A percentile compares a stretch with the other conserved stretches of the same genome.
These are phyloP conservation scores for Conringia planisiliqua DNA, from an alignment of 345 rosid species.

Conservation along the genomic window DNA sequence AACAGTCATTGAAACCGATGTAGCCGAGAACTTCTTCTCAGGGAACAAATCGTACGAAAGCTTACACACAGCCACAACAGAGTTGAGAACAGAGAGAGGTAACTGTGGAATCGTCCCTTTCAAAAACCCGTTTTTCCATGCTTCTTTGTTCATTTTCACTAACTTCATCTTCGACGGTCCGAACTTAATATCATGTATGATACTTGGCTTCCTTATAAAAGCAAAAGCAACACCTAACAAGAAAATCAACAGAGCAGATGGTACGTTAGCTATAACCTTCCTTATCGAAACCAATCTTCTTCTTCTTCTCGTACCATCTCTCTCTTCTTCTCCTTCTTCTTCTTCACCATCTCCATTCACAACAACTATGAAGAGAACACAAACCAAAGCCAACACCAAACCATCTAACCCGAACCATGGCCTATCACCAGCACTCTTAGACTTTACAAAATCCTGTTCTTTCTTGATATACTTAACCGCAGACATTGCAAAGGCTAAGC, in stretches of 20 bases:
- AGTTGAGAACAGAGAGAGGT: conserved; percentile 74
- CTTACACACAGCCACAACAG: conserved; percentile 85
- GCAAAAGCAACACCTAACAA: conserved; percentile 62
- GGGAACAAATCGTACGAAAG: conserved; percentile 76
- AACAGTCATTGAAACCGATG: conserved; percentile 64
- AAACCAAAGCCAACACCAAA: conserved; percentile 57
- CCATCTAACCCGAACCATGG: conserved; percentile 84
- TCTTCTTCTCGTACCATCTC: conserved; percentile 28
- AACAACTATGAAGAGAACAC: conserved; percentile 57
- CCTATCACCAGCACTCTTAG: conserved; percentile 53
- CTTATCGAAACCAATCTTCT: conserved; percentile 19
- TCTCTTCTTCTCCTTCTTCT: conserved; percentile 20
- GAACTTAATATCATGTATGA: conserved; percentile 43
- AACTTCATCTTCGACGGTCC: conserved; percentile 58
- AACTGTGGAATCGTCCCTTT: conserved; percentile 84
- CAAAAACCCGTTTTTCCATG: conserved; percentile 75
- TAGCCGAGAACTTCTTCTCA: conserved; percentile 56
- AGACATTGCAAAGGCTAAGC: conserved; percentile 70
- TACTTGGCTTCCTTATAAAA: conserved; percentile 51
- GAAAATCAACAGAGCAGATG: conserved; percentile 76
- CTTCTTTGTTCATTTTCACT: conserved; percentile 45
- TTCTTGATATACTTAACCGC: conserved; percentile 69
- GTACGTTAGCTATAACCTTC: conserved; percentile 41
- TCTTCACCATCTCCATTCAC: conserved; percentile 65
- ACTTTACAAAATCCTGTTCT: conserved; percentile 58